Conservation (phyloP, 2,329 filamentous ascomycete genomes). For the Alternaria sp. region DNA sequence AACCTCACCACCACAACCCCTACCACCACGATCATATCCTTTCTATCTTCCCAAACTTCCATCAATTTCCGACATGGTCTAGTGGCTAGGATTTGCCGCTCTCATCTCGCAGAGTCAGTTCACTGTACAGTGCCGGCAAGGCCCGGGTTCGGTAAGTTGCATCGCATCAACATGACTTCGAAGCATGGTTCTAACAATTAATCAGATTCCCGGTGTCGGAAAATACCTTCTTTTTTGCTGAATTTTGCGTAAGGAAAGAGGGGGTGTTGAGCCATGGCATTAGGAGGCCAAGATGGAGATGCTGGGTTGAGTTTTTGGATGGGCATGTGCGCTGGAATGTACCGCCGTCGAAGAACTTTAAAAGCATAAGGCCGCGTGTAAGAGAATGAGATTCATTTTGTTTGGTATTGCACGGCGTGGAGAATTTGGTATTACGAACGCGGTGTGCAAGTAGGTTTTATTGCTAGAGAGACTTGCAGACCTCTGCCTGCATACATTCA, state of each 20-base stretch:
- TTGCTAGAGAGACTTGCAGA: not conserved
- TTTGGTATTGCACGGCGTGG: not conserved
- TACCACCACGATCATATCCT: not conserved
- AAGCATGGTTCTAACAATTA: not conserved
- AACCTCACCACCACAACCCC: not conserved
- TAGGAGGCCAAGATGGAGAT: not conserved
- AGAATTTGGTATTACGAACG: too few relatives aligned
- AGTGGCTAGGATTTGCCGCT: conserved; percentile 25
- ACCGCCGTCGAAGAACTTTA: not conserved
- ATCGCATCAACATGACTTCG: not conserved
- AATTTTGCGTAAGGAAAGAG: not conserved
- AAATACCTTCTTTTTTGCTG: conserved; percentile 9
- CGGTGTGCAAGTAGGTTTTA: not conserved
- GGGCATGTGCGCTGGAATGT: not conserved
- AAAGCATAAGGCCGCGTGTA: not conserved
- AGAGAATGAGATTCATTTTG: not conserved
- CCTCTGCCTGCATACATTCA: not conserved
- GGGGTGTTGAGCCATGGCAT: not conserved
- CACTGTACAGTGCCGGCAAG: conserved; percentile 18
- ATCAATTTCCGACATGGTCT: conserved; percentile 23
- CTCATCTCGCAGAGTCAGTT: conserved; percentile 15
- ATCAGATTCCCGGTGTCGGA: conserved; percentile 23
- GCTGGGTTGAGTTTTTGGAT: not conserved
- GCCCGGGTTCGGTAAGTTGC: conserved; percentile 18
- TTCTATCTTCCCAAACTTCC: not conserved